phyloP scores from a whole-genome alignment of 208 protist genomes.

The Jaenimonas drosophilae region DNA sequence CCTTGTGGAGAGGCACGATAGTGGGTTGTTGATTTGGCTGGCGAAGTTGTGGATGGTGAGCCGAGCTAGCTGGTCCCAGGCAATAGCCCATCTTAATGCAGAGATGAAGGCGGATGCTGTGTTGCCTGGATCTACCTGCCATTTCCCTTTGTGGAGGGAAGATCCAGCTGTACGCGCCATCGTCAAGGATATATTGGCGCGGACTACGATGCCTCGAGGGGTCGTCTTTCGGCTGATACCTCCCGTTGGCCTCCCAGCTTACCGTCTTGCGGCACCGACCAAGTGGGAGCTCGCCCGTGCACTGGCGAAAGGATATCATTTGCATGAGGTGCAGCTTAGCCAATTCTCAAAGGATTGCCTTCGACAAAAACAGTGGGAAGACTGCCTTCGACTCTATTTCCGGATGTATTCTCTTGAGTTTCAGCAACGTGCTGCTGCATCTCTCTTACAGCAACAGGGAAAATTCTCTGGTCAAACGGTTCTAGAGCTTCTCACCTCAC shows the following conservation, averaged over 20 bases:
- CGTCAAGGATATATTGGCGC: no score
- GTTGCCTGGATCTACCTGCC: no score
- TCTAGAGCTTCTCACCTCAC: no score
- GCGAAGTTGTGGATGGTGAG: slow-evolving; percentile 34
- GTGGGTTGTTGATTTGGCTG: slow-evolving; percentile 1
- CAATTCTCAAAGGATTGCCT: slow-evolving; percentile 31
- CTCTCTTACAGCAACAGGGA: no score
- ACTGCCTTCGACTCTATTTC: slow-evolving; percentile 34
- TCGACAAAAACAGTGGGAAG: slow-evolving; percentile 27
- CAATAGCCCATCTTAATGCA: no score
- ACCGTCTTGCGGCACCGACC: slow-evolving; percentile 8
- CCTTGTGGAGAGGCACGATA: slow-evolving; percentile 4
- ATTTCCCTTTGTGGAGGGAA: no score
- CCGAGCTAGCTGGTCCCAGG: slow-evolving; percentile 31
- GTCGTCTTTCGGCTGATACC: no score
- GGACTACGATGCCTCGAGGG: no score
- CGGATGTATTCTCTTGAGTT: slow-evolving; percentile 41
- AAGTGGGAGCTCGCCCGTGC: slow-evolving; percentile 18
- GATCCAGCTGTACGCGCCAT: no score
- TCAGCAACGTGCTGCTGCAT: slow-evolving; percentile 40
- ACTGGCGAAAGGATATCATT: slow-evolving; percentile 31
- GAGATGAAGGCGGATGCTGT: no score
- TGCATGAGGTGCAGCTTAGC: slow-evolving; percentile 67
- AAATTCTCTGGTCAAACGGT: slow-evolving; percentile 18
- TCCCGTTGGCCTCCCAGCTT: no score